phyloP scores from a whole-genome alignment of 441 rosid species.

The Populus hybrid region DNA sequence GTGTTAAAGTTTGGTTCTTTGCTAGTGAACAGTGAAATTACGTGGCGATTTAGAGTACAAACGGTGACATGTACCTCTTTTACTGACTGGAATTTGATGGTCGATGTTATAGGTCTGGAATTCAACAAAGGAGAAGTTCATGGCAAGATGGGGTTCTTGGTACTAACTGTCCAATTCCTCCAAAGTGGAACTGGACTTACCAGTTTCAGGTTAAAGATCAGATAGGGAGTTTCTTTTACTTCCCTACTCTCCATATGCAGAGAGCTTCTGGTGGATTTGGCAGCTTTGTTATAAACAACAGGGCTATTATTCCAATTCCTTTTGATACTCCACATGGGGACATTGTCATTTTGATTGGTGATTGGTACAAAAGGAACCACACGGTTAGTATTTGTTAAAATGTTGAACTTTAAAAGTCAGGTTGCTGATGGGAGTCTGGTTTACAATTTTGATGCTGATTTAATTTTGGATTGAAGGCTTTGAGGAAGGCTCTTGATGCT shows the following conservation, averaged over 20 bases:
- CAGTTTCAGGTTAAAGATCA: constrained; percentile 95
- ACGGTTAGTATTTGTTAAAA: constrained; percentile 50
- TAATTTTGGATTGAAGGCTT: constrained; percentile 44
- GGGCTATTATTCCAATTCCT: constrained; percentile 74
- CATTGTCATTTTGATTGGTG: constrained; percentile 71
- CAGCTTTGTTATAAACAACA: constrained; percentile 66
- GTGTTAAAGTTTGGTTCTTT: background rate
- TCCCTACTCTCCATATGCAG: constrained; percentile 87
- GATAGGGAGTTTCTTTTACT: constrained; percentile 95
- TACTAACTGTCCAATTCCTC: constrained; percentile 91
- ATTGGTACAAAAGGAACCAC: constrained; percentile 90
- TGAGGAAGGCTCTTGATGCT: constrained; percentile 77
- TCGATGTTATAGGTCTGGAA: constrained; percentile 64
- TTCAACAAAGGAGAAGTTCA: constrained; percentile 81
- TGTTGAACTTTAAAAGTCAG: background rate
- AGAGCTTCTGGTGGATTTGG: constrained; percentile 96
- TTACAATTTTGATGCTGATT: constrained; percentile 2
- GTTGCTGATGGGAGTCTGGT: background rate
- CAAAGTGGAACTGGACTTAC: constrained; percentile 96
- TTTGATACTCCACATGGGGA: constrained; percentile 78
- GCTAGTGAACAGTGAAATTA: background rate
- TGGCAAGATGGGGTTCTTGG: constrained; percentile 98
- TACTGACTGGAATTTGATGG: background rate
- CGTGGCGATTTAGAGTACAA: background rate
- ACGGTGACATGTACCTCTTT: background rate